These are phyloP conservation scores for Russula sp. DNA, from an alignment of 768 basidiomycete genomes.

Conservation along the genomic window DNA sequence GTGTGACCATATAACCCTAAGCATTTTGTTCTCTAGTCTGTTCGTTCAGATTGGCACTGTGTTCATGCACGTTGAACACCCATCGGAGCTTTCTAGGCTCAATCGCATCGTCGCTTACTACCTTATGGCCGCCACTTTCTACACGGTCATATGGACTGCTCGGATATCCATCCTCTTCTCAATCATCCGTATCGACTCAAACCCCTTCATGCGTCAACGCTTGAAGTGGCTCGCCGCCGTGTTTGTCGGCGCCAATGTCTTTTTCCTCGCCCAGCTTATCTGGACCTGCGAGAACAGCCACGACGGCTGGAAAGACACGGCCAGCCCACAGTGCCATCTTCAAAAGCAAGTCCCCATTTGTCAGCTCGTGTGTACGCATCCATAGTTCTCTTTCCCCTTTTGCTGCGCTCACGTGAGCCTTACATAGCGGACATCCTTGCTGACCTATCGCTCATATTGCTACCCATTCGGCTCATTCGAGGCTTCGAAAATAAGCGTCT, in stretches of 20 bases:
- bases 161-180: conserved; percentile 49
- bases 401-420: neutral
- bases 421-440: conserved; percentile 42
- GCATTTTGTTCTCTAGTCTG: conserved; percentile 10
- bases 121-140: conserved; percentile 28
- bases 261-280: conserved; percentile 42
- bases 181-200: conserved; percentile 46
- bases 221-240: conserved; percentile 23
- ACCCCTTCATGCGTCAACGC: conserved; percentile 19
- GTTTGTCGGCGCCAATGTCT: conserved; percentile 32
- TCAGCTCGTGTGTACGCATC: conserved; percentile 45
- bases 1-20: neutral
- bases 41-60: conserved; percentile 26
- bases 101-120: conserved; percentile 27
- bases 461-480: conserved; percentile 43
- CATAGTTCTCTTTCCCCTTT: neutral
- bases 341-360: conserved; percentile 43
- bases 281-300: conserved; percentile 39
- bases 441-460: conserved; percentile 40
- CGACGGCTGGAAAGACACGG: conserved; percentile 35
- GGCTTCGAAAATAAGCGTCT: conserved; percentile 37
- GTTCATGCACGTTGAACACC: conserved; percentile 26
- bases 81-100: conserved; percentile 20
- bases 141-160: conserved; percentile 30
- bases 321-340: conserved; percentile 39